These are phyloP conservation scores for Vitis riparia DNA, from an alignment of 164 flowering plant genomes.

Conservation along the genomic window DNA sequence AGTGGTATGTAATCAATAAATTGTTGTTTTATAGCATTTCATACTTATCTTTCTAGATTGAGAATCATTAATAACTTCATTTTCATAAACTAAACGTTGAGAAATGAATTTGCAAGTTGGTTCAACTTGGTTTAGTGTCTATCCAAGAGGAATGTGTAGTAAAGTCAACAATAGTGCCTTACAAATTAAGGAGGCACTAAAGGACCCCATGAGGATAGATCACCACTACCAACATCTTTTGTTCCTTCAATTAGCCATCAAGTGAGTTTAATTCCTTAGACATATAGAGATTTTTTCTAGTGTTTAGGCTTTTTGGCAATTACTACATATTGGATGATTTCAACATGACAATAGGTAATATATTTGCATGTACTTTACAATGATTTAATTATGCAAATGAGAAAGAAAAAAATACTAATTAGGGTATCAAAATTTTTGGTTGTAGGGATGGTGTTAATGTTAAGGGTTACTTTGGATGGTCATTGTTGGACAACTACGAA, in stretches of 20 bases:
- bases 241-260: slow-evolving; percentile 23
- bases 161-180: slow-evolving; percentile 13
- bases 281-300: not conserved
- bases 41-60: not conserved
- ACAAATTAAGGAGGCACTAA: slow-evolving; percentile 17
- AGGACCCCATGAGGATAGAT: slow-evolving; percentile 27
- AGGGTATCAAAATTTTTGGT: not conserved
- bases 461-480: slow-evolving; percentile 26
- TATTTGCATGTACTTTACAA: not conserved
- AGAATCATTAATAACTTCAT: too few species aligned
- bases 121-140: slow-evolving; percentile 34
- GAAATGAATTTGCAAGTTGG: slow-evolving; percentile 28
- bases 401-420: not conserved
- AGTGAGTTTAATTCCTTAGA: slow-evolving; percentile 13
- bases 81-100: too few species aligned
- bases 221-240: slow-evolving; percentile 25
- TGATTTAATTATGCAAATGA: not conserved
- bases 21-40: too few species aligned
- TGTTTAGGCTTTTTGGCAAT: too few species aligned
- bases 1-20: slow-evolving; percentile 15
- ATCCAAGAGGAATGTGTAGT: slow-evolving; percentile 45
- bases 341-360: too few species aligned
- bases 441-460: slow-evolving; percentile 24
- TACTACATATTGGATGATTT: too few species aligned
- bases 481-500: slow-evolving; percentile 28